phyloP scores from a whole-genome alignment of 768 basidiomycete genomes.

The Boletellus ananas region DNA sequence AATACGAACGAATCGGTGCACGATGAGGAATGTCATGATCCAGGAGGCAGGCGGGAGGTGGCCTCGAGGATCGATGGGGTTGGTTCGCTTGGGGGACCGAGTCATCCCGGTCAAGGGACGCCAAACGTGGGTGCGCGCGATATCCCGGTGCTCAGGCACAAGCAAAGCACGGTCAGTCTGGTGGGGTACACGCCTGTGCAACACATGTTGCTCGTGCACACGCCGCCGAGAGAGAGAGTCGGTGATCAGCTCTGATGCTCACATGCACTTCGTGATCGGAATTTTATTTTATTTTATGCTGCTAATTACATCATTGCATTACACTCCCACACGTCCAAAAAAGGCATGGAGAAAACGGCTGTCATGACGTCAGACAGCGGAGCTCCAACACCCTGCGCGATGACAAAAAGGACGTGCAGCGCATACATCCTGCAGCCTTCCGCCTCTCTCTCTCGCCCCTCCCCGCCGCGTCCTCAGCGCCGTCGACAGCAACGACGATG shows the following conservation, averaged over 20 bases:
- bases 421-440: slow-evolving; percentile 10
- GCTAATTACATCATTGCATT: neutral
- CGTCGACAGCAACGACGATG: slow-evolving; percentile 38
- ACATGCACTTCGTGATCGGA: neutral
- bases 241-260: neutral
- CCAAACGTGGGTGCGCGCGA: slow-evolving; percentile 42
- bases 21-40: slow-evolving; percentile 32
- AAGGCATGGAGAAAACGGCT: slow-evolving; percentile 5
- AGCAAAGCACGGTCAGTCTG: slow-evolving; percentile 55
- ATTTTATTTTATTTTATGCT: neutral
- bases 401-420: slow-evolving; percentile 31
- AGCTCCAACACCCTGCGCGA: slow-evolving; percentile 27
- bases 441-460: neutral
- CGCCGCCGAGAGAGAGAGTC: slow-evolving; percentile 49
- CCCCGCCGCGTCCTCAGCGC: neutral
- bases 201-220: slow-evolving; percentile 64
- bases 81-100: slow-evolving; percentile 24
- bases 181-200: slow-evolving; percentile 75
- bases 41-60: slow-evolving; percentile 26
- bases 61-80: slow-evolving; percentile 26
- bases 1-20: slow-evolving; percentile 26
- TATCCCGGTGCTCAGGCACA: slow-evolving; percentile 45
- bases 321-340: slow-evolving; percentile 2
- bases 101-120: slow-evolving; percentile 43
- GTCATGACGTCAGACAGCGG: slow-evolving; percentile 34